These are phyloP conservation scores for Anthracocystis walkeri DNA, from an alignment of 1,284 basidiomycete genomes.

Conservation along the genomic window DNA sequence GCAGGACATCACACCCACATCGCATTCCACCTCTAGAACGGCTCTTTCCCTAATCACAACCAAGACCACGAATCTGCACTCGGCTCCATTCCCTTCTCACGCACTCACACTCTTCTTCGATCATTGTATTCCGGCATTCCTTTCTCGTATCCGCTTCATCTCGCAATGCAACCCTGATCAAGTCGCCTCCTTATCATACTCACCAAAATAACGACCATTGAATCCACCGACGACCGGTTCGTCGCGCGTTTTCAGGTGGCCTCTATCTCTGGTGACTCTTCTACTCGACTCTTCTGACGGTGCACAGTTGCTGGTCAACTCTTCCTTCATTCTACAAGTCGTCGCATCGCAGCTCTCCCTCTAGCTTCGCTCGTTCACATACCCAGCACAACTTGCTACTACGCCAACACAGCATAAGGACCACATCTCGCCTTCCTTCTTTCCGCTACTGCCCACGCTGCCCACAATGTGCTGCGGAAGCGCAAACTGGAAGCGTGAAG, in stretches of 20 bases:
- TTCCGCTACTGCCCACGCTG: background rate
- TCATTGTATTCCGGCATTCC: background rate
- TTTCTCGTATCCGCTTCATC: background rate
- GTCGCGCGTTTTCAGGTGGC: slow-evolving; percentile 1
- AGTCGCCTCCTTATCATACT: background rate
- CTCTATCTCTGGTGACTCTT: background rate
- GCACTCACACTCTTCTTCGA: too few species aligned
- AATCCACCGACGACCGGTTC: slow-evolving; percentile 21
- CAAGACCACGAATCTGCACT: background rate
- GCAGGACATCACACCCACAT: too few species aligned
- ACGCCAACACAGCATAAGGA: slow-evolving; percentile 9
- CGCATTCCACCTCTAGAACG: too few species aligned
- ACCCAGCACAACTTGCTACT: slow-evolving; percentile 18
- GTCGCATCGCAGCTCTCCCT: slow-evolving; percentile 18
- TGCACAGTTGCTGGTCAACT: slow-evolving; percentile 27
- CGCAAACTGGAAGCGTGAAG: slow-evolving; percentile 87
- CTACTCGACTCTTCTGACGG: background rate
- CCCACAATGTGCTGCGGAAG: slow-evolving; percentile 59
- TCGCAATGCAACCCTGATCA: slow-evolving; percentile 17
- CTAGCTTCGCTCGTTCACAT: slow-evolving; percentile 11
- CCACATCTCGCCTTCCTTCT: background rate
- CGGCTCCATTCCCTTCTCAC: background rate
- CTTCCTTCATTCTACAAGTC: slow-evolving; percentile 20
- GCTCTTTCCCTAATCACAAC: too few species aligned
- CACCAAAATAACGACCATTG: background rate